Conservation (phyloP, 495 filamentous ascomycete species). For the Lophiostoma macrostomum region DNA sequence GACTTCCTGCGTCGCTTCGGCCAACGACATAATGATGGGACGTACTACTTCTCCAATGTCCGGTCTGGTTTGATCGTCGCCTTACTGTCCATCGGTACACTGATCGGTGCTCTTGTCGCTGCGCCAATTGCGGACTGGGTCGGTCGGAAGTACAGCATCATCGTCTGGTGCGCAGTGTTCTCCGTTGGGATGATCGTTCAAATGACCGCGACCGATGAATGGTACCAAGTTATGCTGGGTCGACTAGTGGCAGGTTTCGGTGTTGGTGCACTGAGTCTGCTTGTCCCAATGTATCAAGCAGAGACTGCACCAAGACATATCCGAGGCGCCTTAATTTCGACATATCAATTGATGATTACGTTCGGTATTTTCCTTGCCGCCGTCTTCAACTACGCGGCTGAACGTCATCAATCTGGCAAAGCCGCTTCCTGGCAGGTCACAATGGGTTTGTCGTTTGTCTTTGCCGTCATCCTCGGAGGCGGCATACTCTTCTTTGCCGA, state of each 20-base stretch:
- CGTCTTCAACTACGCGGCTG: slow-evolving; percentile 77
- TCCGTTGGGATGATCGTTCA: slow-evolving; percentile 30
- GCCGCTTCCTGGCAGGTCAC: slow-evolving; percentile 75
- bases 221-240: slow-evolving; percentile 44
- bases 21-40: slow-evolving; percentile 4
- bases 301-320: slow-evolving; percentile 49
- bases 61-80: slow-evolving; percentile 14
- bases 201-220: slow-evolving; percentile 22
- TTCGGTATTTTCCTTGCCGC: slow-evolving; percentile 80
- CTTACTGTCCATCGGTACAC: slow-evolving; percentile 22
- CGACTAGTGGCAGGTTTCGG: slow-evolving; percentile 78
- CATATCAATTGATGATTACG: slow-evolving; percentile 84
- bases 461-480: slow-evolving; percentile 67
- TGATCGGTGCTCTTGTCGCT: slow-evolving; percentile 24
- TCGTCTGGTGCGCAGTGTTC: slow-evolving; percentile 23
- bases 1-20: slow-evolving; percentile 27
- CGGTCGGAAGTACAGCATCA: slow-evolving; percentile 23
- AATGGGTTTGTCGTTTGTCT: slow-evolving; percentile 74
- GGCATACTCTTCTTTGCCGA: slow-evolving; percentile 47
- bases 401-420: slow-evolving; percentile 44
- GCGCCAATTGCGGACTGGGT: slow-evolving; percentile 22
- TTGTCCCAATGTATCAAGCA: slow-evolving; percentile 69
- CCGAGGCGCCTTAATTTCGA: slow-evolving; percentile 26
- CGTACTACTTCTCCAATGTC: slow-evolving; percentile 4
- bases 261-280: slow-evolving; percentile 72